These are phyloP conservation scores for Polychytrium aggregatum DNA, from an alignment of 192 early-diverging fungal genomes.

Conservation along the genomic window DNA sequence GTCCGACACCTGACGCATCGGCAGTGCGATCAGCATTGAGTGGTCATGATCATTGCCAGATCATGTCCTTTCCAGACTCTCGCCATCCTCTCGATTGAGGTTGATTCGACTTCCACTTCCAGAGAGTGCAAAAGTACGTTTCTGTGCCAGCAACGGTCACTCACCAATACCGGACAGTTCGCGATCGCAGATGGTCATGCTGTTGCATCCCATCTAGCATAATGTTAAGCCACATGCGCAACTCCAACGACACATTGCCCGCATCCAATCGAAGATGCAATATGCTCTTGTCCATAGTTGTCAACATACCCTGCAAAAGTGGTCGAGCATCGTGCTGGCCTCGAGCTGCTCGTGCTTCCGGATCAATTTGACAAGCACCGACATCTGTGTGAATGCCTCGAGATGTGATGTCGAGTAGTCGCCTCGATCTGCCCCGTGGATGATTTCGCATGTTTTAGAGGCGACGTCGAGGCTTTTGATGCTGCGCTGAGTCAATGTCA, in stretches of 20 bases:
- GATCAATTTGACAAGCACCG: slow-evolving; percentile 15
- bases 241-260: not conserved
- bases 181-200: slow-evolving; percentile 24
- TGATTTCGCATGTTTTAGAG: not conserved
- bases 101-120: no score
- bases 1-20: slow-evolving; percentile 12
- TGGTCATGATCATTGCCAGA: no score
- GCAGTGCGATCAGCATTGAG: no score
- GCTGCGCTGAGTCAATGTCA: not conserved
- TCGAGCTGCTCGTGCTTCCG: slow-evolving; percentile 1
- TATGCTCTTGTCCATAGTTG: no score
- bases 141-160: not conserved
- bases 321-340: slow-evolving; percentile 19
- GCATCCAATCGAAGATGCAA: not conserved
- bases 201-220: slow-evolving; percentile 24
- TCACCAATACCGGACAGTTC: slow-evolving; percentile 24
- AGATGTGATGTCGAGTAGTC: slow-evolving; percentile 13
- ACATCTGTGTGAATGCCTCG: slow-evolving; percentile 30
- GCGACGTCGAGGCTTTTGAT: not conserved
- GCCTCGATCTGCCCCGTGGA: slow-evolving; percentile 4
- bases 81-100: no score
- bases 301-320: slow-evolving; percentile 29
- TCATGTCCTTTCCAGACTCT: no score
- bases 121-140: not conserved
- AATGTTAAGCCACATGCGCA: not conserved